Evolutionary conservation across 1,284 basidiomycete genomes (phyloP).

Genomic region (Moniliella sp.): DNA sequence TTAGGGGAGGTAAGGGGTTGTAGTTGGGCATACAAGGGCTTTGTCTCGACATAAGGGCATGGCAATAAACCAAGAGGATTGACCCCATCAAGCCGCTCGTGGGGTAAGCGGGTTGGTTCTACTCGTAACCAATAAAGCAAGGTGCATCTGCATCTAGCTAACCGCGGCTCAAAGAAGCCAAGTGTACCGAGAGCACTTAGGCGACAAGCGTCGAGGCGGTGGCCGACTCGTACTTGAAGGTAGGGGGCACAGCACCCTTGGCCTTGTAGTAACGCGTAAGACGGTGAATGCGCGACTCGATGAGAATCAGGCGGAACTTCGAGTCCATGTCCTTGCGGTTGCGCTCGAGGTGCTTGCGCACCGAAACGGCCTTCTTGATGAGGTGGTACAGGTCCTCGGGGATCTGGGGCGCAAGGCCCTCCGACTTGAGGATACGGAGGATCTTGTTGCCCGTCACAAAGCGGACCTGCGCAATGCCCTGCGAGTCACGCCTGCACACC

Average conservation of each 20-base stretch:
- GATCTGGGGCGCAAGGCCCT: conserved; percentile 85
- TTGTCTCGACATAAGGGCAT: no score
- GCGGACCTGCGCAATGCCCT: conserved; percentile 83
- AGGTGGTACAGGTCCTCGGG: conserved; percentile 98
- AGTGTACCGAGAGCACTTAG: no score
- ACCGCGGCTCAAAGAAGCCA: no score
- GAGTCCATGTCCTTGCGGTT: conserved; percentile 85
- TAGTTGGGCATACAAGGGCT: no score
- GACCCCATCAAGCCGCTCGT: no score
- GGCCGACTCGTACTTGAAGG: conserved; percentile 48
- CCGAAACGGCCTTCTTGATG: conserved; percentile 96
- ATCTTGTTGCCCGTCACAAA: conserved; percentile 99
- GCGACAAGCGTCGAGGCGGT: conserved; percentile 34
- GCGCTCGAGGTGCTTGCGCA: conserved; percentile 92
- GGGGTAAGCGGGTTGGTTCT: no score
- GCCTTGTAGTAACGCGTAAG: conserved; percentile 89
- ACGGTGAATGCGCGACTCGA: conserved; percentile 95
- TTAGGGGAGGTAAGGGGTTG: no score
- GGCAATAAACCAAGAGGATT: no score
- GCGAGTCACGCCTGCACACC: conserved; percentile 92
- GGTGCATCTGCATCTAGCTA: no score
- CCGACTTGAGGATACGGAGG: conserved; percentile 84
- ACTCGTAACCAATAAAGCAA: no score
- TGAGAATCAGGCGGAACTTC: conserved; percentile 79
- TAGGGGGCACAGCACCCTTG: conserved; percentile 85